A percentile compares a stretch with the other conserved stretches of the same genome.
Evolutionary conservation across 192 early-diverging fungal genomes (phyloP).

Genomic region (Chytriomyces sp.): DNA sequence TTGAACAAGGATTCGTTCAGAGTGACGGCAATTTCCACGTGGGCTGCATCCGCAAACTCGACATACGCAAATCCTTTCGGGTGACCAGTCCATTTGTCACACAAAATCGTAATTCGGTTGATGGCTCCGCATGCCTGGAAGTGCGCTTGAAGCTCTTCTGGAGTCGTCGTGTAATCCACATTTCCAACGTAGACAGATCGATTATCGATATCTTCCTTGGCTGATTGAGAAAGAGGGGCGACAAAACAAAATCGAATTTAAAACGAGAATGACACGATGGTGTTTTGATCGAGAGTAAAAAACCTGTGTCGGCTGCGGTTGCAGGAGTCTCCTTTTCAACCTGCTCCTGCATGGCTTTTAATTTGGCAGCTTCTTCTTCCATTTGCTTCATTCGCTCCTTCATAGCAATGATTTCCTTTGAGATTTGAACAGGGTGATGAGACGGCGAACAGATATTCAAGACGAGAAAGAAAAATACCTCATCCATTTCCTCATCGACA

Average conservation of each 20-base stretch:
- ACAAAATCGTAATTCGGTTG: conserved; percentile 95
- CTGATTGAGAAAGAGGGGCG: neutral
- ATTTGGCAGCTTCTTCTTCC: conserved; percentile 83
- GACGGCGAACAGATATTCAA: neutral
- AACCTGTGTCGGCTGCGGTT: conserved; percentile 26
- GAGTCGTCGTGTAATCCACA: conserved; percentile 93
- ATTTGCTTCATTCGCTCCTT: conserved; percentile 77
- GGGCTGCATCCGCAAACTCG: conserved; percentile 87
- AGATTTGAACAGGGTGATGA: neutral
- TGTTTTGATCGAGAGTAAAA: conserved; percentile 10
- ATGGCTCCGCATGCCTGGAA: conserved; percentile 95
- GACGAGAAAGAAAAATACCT: neutral
- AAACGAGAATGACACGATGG: neutral
- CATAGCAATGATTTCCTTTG: conserved; percentile 81
- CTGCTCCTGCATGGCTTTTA: conserved; percentile 76
- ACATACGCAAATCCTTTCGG: conserved; percentile 83
- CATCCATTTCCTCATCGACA: conserved; percentile 33
- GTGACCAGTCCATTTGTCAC: conserved; percentile 88
- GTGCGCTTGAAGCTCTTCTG: conserved; percentile 93
- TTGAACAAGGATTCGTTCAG: conserved; percentile 91
- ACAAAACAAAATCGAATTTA: conserved; percentile 3
- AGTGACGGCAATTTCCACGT: conserved; percentile 81
- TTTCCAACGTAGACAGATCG: conserved; percentile 95
- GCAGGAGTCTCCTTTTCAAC: conserved; percentile 74
- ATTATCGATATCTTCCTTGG: conserved; percentile 75